Percentiles rank a stretch among this genome's conserved stretches.
phyloP scores from a whole-genome alignment of 2,329 filamentous ascomycete species.

The Sporothrix pseudoabietina region DNA sequence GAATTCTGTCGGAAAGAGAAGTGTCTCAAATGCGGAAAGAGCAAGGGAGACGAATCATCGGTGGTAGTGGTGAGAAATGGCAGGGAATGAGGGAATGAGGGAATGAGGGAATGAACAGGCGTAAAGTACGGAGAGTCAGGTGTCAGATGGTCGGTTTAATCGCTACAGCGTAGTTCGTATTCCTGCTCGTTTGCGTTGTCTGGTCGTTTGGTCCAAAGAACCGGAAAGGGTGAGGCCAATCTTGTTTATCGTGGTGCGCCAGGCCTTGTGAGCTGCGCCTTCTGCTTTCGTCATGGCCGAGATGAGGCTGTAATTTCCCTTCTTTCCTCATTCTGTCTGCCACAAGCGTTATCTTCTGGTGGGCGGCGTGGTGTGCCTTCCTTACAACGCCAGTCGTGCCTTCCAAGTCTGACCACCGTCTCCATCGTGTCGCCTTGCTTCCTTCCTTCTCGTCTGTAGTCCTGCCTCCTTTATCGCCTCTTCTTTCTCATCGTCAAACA shows the following conservation, averaged over 20 bases:
- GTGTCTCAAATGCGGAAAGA: slow-evolving; percentile 1
- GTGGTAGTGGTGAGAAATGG: neutral
- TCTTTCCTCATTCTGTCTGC: neutral
- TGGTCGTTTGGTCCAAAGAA: neutral
- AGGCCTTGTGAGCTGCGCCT: slow-evolving; percentile 23
- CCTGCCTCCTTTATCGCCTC: neutral
- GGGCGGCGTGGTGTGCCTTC: slow-evolving; percentile 5
- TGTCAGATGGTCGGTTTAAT: neutral
- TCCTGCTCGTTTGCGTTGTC: slow-evolving; percentile 5
- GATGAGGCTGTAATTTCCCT: slow-evolving; percentile 23
- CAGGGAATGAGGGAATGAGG: too few species aligned
- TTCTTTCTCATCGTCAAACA: neutral
- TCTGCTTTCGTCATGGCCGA: slow-evolving; percentile 26
- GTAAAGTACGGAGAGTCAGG: neutral
- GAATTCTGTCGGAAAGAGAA: neutral
- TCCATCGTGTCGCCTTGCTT: neutral
- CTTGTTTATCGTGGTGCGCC: slow-evolving; percentile 13
- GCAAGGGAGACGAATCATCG: neutral
- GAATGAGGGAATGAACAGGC: neutral
- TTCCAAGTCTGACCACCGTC: neutral
- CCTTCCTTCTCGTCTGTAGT: neutral
- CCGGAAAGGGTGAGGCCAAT: neutral
- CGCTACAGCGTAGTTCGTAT: neutral
- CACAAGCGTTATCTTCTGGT: neutral
- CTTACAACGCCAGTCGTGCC: slow-evolving; percentile 12